Evolutionary conservation across 2,329 filamentous ascomycete species (phyloP).

Genomic region (Parastagonospora avenae): DNA sequence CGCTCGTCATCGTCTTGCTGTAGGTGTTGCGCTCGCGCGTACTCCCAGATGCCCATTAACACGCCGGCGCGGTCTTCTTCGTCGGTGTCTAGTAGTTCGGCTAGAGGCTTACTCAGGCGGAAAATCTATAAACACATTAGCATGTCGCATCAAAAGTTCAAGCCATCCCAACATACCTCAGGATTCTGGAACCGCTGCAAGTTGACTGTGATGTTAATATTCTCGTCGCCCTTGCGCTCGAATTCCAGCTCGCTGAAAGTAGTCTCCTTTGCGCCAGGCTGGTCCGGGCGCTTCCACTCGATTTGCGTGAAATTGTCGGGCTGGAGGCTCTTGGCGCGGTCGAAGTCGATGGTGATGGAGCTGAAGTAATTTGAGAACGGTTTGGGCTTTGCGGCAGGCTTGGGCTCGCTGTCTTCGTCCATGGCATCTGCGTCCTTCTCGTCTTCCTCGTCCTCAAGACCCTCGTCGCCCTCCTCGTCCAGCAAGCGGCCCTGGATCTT

Average conservation of each 20-base stretch:
- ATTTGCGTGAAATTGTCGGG: constrained; percentile 66
- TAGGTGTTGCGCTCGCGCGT: constrained; percentile 81
- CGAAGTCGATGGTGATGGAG: constrained; percentile 69
- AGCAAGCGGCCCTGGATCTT: constrained; percentile 89
- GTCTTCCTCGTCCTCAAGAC: constrained; percentile 38
- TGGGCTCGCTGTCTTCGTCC: constrained; percentile 62
- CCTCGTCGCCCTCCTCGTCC: constrained; percentile 53
- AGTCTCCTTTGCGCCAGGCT: constrained; percentile 65
- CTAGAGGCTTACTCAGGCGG: constrained; percentile 75
- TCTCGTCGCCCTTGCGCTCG: constrained; percentile 89
- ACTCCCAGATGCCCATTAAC: constrained; percentile 93
- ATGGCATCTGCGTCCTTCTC: constrained; percentile 58
- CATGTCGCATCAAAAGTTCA: background rate
- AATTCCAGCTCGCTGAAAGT: constrained; percentile 94
- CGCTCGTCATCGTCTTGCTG: constrained; percentile 96
- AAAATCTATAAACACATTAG: constrained; percentile 56
- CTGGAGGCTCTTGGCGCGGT: constrained; percentile 67
- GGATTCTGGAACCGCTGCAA: constrained; percentile 82
- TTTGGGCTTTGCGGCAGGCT: constrained; percentile 52
- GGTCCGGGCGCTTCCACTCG: constrained; percentile 86
- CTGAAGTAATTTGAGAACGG: constrained; percentile 81
- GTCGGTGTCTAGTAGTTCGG: constrained; percentile 82
- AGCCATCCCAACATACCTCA: constrained; percentile 58
- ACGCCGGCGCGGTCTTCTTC: constrained; percentile 88
- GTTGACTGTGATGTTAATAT: constrained; percentile 87